A percentile compares a stretch with the other conserved stretches of the same genome.
phyloP scores from a whole-genome alignment of 179 eudicot genomes.

The Sideroxylon spinosum region DNA sequence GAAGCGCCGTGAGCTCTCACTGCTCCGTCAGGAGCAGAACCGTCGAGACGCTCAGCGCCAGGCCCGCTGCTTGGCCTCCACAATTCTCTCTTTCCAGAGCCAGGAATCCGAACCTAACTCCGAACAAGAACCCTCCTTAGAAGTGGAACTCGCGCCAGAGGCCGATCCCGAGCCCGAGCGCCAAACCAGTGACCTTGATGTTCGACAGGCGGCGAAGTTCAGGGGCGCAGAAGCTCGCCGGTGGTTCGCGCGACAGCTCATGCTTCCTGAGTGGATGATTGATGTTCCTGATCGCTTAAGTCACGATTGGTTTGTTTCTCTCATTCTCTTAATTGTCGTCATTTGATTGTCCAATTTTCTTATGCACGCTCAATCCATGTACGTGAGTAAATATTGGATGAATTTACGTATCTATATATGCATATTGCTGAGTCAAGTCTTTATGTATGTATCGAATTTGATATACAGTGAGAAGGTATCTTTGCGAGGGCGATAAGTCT shows the following conservation, averaged over 20 bases:
- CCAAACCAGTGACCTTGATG: slow-evolving; percentile 37
- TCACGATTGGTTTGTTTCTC: slow-evolving; percentile 53
- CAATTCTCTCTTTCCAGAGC: slow-evolving; percentile 50
- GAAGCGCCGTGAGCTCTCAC: slow-evolving; percentile 69
- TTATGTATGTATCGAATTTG: neutral
- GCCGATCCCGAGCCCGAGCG: slow-evolving; percentile 21
- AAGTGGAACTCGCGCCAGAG: slow-evolving; percentile 21
- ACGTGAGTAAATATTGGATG: too few species aligned
- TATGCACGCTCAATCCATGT: neutral
- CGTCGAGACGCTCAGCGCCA: slow-evolving; percentile 78
- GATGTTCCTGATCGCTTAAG: slow-evolving; percentile 65
- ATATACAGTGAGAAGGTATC: neutral
- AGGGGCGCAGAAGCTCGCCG: slow-evolving; percentile 62
- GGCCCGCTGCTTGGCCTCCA: slow-evolving; percentile 76
- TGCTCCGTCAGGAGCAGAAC: slow-evolving; percentile 72
- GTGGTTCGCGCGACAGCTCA: slow-evolving; percentile 87
- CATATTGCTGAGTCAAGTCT: neutral
- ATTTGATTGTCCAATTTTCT: neutral
- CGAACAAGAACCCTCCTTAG: slow-evolving; percentile 18
- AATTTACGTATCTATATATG: neutral
- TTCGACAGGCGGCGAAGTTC: slow-evolving; percentile 59
- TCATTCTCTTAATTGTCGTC: neutral
- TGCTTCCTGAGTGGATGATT: slow-evolving; percentile 99
- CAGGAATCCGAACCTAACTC: slow-evolving; percentile 22
- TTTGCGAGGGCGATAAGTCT: neutral